Base-by-base conservation (phyloP, 257 asterid species). In the Primulina huaijiensis region DNA sequence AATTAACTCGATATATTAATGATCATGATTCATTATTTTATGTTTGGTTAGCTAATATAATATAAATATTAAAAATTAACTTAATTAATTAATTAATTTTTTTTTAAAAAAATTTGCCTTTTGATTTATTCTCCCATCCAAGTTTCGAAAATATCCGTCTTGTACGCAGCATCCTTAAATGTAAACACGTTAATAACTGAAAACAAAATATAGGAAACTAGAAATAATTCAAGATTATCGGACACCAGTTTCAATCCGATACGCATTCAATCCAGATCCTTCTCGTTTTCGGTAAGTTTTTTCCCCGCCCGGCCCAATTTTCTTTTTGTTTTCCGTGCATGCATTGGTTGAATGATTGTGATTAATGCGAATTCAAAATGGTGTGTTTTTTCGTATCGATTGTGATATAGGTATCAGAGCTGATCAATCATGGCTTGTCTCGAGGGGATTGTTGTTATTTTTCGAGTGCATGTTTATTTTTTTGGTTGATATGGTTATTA, bases 121-220 rank as follows among this genome's bases (percentile, higher is more conserved):
- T 31, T 31, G 34, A 31, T 31, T 31, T 40, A 35, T 63, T 81
- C 80, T 75, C 78, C 65, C 74, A 63, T 77, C 66, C 53, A 77
- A 23, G 71, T 75, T 78, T 67, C 79, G 73, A 64, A 71, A 74
- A 67, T 67, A 70, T 77, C 82, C 84, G 68, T 73, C 73, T 46
- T 76, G 71, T 70, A 19, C 81, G 82, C 78, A 68, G 31, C 72
- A 64, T 60, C 58, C 35, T 23, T 63, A 60, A 69, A 58, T 68
- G 64, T 52, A 31, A 74, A 63, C 77, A 63, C 65, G 63, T 68
- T 3, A 69, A 20, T 46, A 61, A 67, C 70, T 68, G 65, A 19
- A 23, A 55, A 34, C 19, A 38, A 65, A 16, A 7, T 25, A 67
- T 29, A 33, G 37, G 34, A 30, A 16, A 17, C 11, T n/a, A 30